Conservation (phyloP, 1,139 yeast species). For the Suhomyces kunorum region DNA sequence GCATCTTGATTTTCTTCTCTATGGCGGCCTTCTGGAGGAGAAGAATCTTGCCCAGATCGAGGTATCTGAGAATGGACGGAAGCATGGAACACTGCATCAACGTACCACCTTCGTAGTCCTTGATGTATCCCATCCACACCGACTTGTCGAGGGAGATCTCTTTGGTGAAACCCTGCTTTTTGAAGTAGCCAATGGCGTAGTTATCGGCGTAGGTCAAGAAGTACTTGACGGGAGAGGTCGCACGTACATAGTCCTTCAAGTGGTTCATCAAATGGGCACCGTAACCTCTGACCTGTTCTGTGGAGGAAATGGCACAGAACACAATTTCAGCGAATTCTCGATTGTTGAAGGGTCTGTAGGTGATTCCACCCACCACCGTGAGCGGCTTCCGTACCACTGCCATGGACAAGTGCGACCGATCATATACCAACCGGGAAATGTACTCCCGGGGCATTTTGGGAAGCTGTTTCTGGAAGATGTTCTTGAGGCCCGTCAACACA, state of each 20-base stretch:
- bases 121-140: slow-evolving; percentile 97
- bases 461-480: slow-evolving; percentile 92
- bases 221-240: slow-evolving; percentile 82
- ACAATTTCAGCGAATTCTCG: slow-evolving; percentile 97
- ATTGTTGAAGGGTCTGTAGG: slow-evolving; percentile 89
- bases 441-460: slow-evolving; percentile 99
- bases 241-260: slow-evolving; percentile 88
- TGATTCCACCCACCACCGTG: slow-evolving; percentile 97
- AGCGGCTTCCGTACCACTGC: slow-evolving; percentile 93
- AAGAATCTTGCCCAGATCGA: slow-evolving; percentile 84
- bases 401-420: slow-evolving; percentile 89
- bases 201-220: slow-evolving; percentile 97
- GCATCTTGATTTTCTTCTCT: slow-evolving; percentile 74
- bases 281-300: slow-evolving; percentile 96
- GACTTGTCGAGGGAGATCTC: slow-evolving; percentile 83
- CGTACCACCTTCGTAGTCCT: slow-evolving; percentile 98
- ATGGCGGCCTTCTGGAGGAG: slow-evolving; percentile 90
- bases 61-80: slow-evolving; percentile 74
- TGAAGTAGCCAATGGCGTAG: slow-evolving; percentile 97
- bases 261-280: slow-evolving; percentile 99
- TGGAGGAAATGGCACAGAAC: slow-evolving; percentile 94
- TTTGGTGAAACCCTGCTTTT: slow-evolving; percentile 96
- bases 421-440: slow-evolving; percentile 91
- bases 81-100: slow-evolving; percentile 96
- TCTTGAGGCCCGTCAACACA: slow-evolving; percentile 90